These are phyloP conservation scores for Colletotrichum sansevieriae DNA, from an alignment of 2,329 filamentous ascomycete genomes.

Conservation along the genomic window DNA sequence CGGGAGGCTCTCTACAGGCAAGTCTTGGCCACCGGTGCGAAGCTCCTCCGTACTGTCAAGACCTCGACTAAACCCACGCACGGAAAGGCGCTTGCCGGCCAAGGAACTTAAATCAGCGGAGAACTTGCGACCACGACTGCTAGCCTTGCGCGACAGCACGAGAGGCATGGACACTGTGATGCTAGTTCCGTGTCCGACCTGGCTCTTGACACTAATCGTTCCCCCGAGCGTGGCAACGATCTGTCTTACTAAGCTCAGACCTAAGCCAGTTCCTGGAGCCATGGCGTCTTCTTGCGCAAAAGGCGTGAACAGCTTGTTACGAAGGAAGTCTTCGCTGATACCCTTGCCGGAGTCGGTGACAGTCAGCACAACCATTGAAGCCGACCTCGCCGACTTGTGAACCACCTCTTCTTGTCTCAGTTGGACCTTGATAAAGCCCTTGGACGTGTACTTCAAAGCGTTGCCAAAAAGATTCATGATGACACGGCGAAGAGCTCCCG, in stretches of 20 bases:
- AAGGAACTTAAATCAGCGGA: constrained; percentile 31
- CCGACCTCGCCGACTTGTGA: constrained; percentile 43
- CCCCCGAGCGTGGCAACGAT: constrained; percentile 70
- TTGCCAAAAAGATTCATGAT: constrained; percentile 69
- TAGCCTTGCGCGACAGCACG: constrained; percentile 32
- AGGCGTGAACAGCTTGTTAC: constrained; percentile 69
- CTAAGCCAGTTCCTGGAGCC: constrained; percentile 69
- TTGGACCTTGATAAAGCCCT: constrained; percentile 57
- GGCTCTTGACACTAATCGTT: constrained; percentile 66
- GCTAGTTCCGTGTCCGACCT: constrained; percentile 65
- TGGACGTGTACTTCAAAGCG: constrained; percentile 65
- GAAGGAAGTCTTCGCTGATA: constrained; percentile 71
- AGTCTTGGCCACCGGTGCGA: constrained; percentile 43
- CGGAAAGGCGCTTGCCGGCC: constrained; percentile 11
- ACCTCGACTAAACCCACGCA: constrained; percentile 39
- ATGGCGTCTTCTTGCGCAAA: constrained; percentile 72
- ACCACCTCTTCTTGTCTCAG: constrained; percentile 44
- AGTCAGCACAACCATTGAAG: constrained; percentile 51
- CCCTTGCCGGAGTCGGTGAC: constrained; percentile 74
- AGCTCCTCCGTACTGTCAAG: constrained; percentile 46
- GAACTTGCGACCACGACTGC: constrained; percentile 21
- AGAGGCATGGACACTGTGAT: constrained; percentile 62
- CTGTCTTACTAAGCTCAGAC: constrained; percentile 69
- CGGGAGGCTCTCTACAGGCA: constrained; percentile 39
- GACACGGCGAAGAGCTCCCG: constrained; percentile 63